Percentiles rank a stretch among this genome's conserved stretches.
Evolutionary conservation across 163 green algal species (phyloP).

Genomic region (Scenedesmus sp.): DNA sequence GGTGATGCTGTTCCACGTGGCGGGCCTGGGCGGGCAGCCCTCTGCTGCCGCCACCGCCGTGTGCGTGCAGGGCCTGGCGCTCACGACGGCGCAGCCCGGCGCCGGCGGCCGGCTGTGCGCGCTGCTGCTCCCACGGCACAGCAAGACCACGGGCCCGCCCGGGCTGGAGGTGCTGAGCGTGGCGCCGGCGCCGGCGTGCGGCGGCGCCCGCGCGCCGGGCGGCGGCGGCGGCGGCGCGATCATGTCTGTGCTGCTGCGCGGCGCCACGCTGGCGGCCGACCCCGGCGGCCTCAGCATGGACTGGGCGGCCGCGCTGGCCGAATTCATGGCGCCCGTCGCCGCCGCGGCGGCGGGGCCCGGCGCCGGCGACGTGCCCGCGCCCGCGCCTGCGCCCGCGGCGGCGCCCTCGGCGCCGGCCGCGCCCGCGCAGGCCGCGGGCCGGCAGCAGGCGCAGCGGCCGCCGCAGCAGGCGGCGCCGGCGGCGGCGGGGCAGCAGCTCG

Average conservation of each 20-base stretch:
- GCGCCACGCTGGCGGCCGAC: slow-evolving; percentile 35
- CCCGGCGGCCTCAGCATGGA: slow-evolving; percentile 18
- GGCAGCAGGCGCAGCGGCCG: slow-evolving; percentile 16
- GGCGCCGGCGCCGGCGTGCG: neutral
- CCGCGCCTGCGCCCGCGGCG: neutral
- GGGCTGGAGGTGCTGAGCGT: slow-evolving; percentile 35
- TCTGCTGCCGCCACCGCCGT: slow-evolving; percentile 10
- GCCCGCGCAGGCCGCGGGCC: too few species aligned
- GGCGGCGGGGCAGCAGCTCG: neutral
- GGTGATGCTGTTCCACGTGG: slow-evolving; percentile 1
- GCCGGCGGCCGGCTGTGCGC: slow-evolving; percentile 10
- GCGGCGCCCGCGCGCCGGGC: too few species aligned
- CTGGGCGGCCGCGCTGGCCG: slow-evolving; percentile 1
- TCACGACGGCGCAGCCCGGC: slow-evolving; percentile 4
- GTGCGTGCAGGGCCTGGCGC: slow-evolving; percentile 30
- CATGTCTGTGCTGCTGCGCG: slow-evolving; percentile 29
- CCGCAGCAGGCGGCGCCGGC: neutral
- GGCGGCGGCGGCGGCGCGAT: slow-evolving; percentile 9
- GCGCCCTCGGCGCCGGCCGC: neutral
- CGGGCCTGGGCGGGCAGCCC: slow-evolving; percentile 19
- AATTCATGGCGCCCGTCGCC: neutral
- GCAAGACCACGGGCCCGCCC: slow-evolving; percentile 16
- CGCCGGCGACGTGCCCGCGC: neutral
- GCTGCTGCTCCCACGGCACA: slow-evolving; percentile 20
- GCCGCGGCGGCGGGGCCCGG: slow-evolving; percentile 11